phyloP scores from a whole-genome alignment of 2,329 filamentous ascomycete species.

The Ophiostoma montium region DNA sequence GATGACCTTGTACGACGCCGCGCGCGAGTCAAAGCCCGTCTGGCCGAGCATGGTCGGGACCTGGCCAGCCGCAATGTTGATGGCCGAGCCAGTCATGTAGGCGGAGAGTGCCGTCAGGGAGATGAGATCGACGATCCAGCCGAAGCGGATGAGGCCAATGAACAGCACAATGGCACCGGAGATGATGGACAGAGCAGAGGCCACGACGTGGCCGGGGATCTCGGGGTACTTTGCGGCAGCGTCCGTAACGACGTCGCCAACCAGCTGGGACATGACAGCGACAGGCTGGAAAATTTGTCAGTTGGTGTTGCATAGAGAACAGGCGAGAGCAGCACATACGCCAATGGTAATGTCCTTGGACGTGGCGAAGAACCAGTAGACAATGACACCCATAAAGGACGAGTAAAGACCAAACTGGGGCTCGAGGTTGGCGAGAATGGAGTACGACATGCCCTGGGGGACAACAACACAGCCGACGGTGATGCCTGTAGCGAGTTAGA shows the following conservation, averaged over 20 bases:
- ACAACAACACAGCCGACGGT: slow-evolving; percentile 59
- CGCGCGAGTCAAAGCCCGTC: slow-evolving; percentile 45
- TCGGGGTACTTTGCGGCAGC: slow-evolving; percentile 43
- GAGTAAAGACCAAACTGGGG: slow-evolving; percentile 82
- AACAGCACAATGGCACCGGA: slow-evolving; percentile 62
- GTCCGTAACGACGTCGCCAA: slow-evolving; percentile 64
- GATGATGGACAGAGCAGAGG: slow-evolving; percentile 65
- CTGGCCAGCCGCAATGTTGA: slow-evolving; percentile 79
- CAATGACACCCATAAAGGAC: slow-evolving; percentile 85
- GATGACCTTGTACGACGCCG: slow-evolving; percentile 65
- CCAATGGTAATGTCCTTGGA: slow-evolving; percentile 98
- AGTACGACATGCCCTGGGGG: slow-evolving; percentile 96
- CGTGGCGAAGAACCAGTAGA: slow-evolving; percentile 97
- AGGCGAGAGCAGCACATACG: slow-evolving; percentile 32
- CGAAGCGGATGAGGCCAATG: slow-evolving; percentile 65
- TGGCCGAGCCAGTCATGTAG: slow-evolving; percentile 92
- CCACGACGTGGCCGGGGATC: slow-evolving; percentile 50
- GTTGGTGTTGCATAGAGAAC: slow-evolving; percentile 11
- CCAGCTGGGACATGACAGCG: slow-evolving; percentile 85
- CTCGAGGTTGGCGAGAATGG: slow-evolving; percentile 63
- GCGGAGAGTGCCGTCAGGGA: slow-evolving; percentile 80
- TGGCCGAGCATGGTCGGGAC: slow-evolving; percentile 72
- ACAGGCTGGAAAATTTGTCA: slow-evolving; percentile 39
- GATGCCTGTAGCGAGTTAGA: slow-evolving; percentile 22
- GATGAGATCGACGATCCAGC: slow-evolving; percentile 89